A percentile compares a stretch with the other conserved stretches of the same genome.
Conservation (phyloP, 495 filamentous ascomycete genomes). For the Pseudomonodictys pantanalensis region DNA sequence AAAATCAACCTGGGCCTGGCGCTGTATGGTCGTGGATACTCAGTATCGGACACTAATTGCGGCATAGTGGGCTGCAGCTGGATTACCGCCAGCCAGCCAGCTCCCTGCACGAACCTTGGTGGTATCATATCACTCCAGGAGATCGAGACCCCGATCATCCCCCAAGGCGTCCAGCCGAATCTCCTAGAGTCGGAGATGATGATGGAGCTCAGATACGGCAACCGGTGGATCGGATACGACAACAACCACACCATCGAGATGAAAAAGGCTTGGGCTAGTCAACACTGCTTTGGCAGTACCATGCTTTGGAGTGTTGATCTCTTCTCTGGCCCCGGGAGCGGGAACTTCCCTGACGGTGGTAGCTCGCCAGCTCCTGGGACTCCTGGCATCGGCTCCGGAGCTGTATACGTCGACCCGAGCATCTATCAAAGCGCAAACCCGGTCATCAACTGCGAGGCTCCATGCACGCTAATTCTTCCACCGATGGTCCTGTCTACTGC, state of each 20-base stretch:
- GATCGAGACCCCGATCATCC: slow-evolving; percentile 16
- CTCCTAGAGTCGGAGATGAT: not conserved
- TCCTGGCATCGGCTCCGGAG: not conserved
- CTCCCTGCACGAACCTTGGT: slow-evolving; percentile 13
- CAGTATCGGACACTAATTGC: slow-evolving; percentile 40
- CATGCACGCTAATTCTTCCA: not conserved
- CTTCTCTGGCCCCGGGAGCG: slow-evolving; percentile 1
- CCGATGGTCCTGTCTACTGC: not conserved
- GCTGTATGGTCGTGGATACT: slow-evolving; percentile 47
- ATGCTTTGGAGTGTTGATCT: slow-evolving; percentile 45
- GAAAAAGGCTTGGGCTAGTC: slow-evolving; percentile 34
- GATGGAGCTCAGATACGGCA: slow-evolving; percentile 25
- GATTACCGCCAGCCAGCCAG: not conserved
- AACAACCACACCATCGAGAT: slow-evolving; percentile 29
- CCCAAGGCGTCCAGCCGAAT: slow-evolving; percentile 34
- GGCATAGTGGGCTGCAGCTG: not conserved
- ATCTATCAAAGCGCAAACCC: not conserved
- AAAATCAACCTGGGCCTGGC: slow-evolving; percentile 47
- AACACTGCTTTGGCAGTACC: slow-evolving; percentile 41
- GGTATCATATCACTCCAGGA: slow-evolving; percentile 4
- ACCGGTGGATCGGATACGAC: slow-evolving; percentile 45
- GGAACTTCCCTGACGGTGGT: not conserved
- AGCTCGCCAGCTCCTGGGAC: not conserved
- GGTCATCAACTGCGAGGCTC: not conserved
- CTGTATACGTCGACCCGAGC: not conserved